These are phyloP conservation scores for Stephania cephalantha DNA, from an alignment of 164 flowering plant species.

Conservation along the genomic window DNA sequence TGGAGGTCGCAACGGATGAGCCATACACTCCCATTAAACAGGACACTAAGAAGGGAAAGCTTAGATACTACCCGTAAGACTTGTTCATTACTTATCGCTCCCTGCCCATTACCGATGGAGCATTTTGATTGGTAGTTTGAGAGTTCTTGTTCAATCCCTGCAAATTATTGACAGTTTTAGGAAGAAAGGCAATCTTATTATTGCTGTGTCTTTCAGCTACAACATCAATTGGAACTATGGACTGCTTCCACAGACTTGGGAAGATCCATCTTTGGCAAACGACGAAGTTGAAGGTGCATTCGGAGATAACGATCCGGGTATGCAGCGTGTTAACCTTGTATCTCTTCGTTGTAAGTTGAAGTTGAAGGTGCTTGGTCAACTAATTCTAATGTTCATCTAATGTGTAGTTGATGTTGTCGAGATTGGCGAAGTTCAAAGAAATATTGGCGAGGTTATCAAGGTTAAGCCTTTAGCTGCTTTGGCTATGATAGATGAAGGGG, in stretches of 20 bases:
- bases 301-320: slow-evolving; percentile 85
- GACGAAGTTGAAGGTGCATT: slow-evolving; percentile 86
- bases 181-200: background rate
- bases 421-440: slow-evolving; percentile 67
- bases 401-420: slow-evolving; percentile 95
- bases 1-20: slow-evolving; percentile 99
- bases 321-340: background rate
- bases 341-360: background rate
- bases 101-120: background rate
- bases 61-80: slow-evolving; percentile 85
- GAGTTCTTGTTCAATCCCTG: background rate
- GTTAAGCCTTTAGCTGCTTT: slow-evolving; percentile 90
- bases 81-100: background rate
- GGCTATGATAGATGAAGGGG: slow-evolving; percentile 99
- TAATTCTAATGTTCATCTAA: background rate
- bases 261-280: slow-evolving; percentile 83
- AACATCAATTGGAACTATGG: slow-evolving; percentile 98
- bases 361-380: background rate
- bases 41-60: slow-evolving; percentile 94
- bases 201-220: slow-evolving; percentile 32
- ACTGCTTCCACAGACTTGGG: slow-evolving; percentile 99
- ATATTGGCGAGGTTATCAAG: slow-evolving; percentile 74
- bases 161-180: background rate
- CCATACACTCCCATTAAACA: slow-evolving; percentile 88
- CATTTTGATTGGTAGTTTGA: background rate